These are phyloP conservation scores for Nicotiana attenuata DNA, from an alignment of 257 asterid genomes.

Conservation along the genomic window DNA sequence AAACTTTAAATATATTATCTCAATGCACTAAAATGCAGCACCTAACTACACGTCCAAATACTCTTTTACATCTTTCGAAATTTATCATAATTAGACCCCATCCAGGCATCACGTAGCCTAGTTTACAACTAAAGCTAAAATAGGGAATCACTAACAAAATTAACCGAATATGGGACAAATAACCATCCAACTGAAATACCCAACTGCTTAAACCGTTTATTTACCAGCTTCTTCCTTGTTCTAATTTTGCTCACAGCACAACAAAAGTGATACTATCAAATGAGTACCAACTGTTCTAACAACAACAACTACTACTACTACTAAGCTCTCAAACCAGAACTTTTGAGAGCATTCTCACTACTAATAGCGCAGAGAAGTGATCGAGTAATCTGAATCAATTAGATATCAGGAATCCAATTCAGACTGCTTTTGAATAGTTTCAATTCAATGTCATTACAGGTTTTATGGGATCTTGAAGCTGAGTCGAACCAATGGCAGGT, in stretches of 20 bases:
- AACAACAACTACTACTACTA: background rate
- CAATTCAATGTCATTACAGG: background rate
- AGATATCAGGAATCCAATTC: background rate
- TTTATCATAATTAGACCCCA: background rate
- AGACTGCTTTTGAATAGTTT: background rate
- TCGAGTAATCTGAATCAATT: background rate
- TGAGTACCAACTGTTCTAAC: background rate
- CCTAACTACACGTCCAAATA: background rate
- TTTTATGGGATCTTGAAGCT: background rate
- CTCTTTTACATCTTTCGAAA: background rate
- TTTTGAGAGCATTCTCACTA: background rate
- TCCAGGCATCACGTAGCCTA: constrained; percentile 49
- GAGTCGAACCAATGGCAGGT: too few species aligned
- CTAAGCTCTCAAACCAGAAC: background rate
- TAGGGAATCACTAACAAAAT: too few species aligned
- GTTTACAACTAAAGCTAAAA: background rate
- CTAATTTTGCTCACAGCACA: too few species aligned
- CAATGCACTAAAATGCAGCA: background rate
- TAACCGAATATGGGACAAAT: too few species aligned
- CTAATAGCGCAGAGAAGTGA: background rate
- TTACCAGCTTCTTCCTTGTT: too few species aligned
- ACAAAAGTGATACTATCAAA: background rate
- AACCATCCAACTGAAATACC: background rate
- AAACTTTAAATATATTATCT: background rate
- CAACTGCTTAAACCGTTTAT: too few species aligned